Conservation (phyloP, 441 rosid species). For the Kokia cookei region DNA sequence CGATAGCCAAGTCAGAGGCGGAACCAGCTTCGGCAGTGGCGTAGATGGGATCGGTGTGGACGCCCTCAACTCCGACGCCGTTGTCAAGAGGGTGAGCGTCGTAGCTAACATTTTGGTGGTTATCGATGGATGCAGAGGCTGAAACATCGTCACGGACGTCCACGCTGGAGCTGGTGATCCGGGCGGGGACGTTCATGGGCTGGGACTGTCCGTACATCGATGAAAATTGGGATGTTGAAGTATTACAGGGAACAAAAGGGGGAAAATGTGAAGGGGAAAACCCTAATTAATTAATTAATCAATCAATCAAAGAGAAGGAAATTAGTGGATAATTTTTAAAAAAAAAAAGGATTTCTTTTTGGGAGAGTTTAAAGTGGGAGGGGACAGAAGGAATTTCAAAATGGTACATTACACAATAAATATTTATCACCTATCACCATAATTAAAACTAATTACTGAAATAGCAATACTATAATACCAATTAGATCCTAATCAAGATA, state of each 20-base stretch:
- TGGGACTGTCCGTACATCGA: conserved; percentile 67
- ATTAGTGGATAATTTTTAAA: background rate
- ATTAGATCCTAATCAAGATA: no score
- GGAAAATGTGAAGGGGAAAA: background rate
- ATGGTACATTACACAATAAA: background rate
- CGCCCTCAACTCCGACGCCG: conserved; percentile 43
- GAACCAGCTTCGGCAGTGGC: conserved; percentile 22
- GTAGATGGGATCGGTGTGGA: conserved; percentile 49
- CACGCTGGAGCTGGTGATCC: conserved; percentile 31
- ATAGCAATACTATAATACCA: background rate
- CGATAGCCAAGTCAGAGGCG: conserved; percentile 28
- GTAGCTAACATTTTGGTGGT: conserved; percentile 41
- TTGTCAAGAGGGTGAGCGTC: conserved; percentile 42
- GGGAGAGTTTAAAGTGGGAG: background rate
- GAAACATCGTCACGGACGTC: conserved; percentile 43
- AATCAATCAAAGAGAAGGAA: background rate
- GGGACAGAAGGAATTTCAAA: background rate
- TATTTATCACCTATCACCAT: background rate
- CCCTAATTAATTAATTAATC: conserved; percentile 30
- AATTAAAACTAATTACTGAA: background rate
- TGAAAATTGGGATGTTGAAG: conserved; percentile 21
- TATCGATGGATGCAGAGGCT: conserved; percentile 37
- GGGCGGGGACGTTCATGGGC: conserved; percentile 49
- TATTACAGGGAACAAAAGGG: conserved; percentile 14
- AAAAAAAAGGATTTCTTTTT: no score